These are phyloP conservation scores for Phytopythium oedochilum DNA, from an alignment of 352 stramenopile species.

Conservation along the genomic window DNA sequence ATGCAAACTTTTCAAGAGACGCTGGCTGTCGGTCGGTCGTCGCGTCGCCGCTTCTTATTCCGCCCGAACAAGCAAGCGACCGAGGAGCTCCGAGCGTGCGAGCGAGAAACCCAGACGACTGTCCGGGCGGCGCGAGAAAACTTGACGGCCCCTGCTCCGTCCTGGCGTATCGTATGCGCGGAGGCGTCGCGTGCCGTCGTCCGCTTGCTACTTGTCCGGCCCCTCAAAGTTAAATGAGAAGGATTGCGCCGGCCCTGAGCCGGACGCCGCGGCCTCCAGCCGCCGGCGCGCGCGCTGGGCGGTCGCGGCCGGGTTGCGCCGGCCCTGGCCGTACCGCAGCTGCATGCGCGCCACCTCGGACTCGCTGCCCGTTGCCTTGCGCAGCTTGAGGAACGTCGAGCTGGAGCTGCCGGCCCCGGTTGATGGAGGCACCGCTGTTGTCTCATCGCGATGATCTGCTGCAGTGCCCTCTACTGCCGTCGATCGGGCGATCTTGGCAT, in stretches of 20 bases:
- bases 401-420: slow-evolving; percentile 2
- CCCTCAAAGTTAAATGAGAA: slow-evolving; percentile 36
- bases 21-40: no score
- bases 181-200: neutral
- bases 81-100: neutral
- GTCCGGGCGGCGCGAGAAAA: no score
- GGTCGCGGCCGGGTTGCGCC: slow-evolving; percentile 46
- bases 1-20: no score
- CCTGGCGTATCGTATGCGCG: no score
- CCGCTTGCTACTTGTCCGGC: slow-evolving; percentile 4
- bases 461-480: no score
- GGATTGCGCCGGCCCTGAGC: neutral
- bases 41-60: neutral
- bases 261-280: neutral
- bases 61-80: neutral
- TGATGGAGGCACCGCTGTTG: neutral
- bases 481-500: no score
- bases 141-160: no score
- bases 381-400: slow-evolving; percentile 50
- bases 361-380: slow-evolving; percentile 57
- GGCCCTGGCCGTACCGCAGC: slow-evolving; percentile 53
- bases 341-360: slow-evolving; percentile 72
- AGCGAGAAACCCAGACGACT: no score
- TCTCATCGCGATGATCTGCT: no score
- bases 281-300: slow-evolving; percentile 41